Evolutionary conservation across 345 rosid species (phyloP), one percentile per base, ranked within the genome.

Genomic region (Erucastrum elatum): DNA sequence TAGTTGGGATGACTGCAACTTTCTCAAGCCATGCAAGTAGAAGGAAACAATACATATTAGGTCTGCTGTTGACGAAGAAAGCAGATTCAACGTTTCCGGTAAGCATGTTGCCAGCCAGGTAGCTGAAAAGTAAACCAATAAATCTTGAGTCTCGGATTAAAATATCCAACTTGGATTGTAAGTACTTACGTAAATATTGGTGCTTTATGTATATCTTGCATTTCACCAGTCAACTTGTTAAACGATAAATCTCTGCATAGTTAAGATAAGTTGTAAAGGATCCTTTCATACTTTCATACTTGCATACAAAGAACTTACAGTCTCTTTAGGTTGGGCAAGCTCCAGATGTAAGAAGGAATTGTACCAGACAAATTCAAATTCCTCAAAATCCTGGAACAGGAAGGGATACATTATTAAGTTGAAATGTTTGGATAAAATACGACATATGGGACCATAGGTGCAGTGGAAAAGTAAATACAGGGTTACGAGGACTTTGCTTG

Each of bases 311-410:
- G 34, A 64, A 74, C 71, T 74, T 25, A 75, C 78, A 75, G 29
- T 25, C 1, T n/a, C 1, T 0, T 1, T 55, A 75, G 16, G 1
- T 1, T 51, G 16, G 21, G 7, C 59, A 16, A 11, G 17, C 1
- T 62, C 81, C 81, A 77, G 12, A 77, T 55, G 66, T 77, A 51
- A 29, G 62, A 6, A 49, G 81, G 81, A 65, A 78, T 78, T 5
- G 15, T 12, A 62, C 81, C 81, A 29, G 29, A 7, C 46, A 78
- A 13, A 64, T 11, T 16, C 72, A 78, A 10, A 64, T 77, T 77
- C 60, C 81, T 77, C 58, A 78, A 71, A 55, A 37, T 41, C 25
- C 81, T 77, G 61, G 8, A 31, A 55, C 31, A 70, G 21, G 2
- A 15, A 46, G 4, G 1, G 5, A 53, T 2, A 62, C 27, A 0